A percentile compares a stretch with the other conserved stretches of the same genome.
Evolutionary conservation across 2,329 filamentous ascomycete genomes (phyloP).

Genomic region (Fusarium udum): DNA sequence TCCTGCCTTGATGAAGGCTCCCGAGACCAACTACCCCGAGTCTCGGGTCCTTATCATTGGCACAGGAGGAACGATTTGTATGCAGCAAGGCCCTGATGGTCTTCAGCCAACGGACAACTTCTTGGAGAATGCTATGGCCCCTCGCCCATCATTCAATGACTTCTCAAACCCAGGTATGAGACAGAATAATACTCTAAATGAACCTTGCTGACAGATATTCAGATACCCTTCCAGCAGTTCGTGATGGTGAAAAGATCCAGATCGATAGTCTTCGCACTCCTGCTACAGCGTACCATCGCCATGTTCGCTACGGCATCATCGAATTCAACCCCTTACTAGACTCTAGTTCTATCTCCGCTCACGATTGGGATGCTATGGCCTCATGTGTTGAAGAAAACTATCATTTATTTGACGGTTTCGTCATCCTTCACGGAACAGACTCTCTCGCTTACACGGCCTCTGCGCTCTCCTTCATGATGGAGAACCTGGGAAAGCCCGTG

Average conservation of each 20-base stretch:
- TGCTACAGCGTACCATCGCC: slow-evolving; percentile 79
- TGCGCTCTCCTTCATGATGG: slow-evolving; percentile 91
- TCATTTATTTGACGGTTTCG: slow-evolving; percentile 87
- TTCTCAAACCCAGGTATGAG: slow-evolving; percentile 46
- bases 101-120: slow-evolving; percentile 84
- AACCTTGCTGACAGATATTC: not conserved
- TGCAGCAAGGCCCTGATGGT: slow-evolving; percentile 83
- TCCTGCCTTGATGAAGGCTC: slow-evolving; percentile 15
- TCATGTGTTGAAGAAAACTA: slow-evolving; percentile 85
- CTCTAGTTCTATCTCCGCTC: slow-evolving; percentile 87
- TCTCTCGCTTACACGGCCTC: slow-evolving; percentile 90
- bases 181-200: not conserved
- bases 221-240: slow-evolving; percentile 62
- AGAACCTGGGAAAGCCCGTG: slow-evolving; percentile 89
- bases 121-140: slow-evolving; percentile 82
- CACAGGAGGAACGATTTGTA: slow-evolving; percentile 91
- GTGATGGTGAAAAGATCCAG: slow-evolving; percentile 57
- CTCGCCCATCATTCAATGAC: slow-evolving; percentile 87
- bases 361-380: slow-evolving; percentile 87
- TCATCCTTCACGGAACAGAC: slow-evolving; percentile 90
- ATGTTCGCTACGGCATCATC: slow-evolving; percentile 83
- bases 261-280: slow-evolving; percentile 82
- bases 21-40: slow-evolving; percentile 64
- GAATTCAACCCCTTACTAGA: slow-evolving; percentile 89
- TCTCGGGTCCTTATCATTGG: slow-evolving; percentile 89